Evolutionary conservation across 148 eudicot species (phyloP).

Genomic region (Diospyros lotus): DNA sequence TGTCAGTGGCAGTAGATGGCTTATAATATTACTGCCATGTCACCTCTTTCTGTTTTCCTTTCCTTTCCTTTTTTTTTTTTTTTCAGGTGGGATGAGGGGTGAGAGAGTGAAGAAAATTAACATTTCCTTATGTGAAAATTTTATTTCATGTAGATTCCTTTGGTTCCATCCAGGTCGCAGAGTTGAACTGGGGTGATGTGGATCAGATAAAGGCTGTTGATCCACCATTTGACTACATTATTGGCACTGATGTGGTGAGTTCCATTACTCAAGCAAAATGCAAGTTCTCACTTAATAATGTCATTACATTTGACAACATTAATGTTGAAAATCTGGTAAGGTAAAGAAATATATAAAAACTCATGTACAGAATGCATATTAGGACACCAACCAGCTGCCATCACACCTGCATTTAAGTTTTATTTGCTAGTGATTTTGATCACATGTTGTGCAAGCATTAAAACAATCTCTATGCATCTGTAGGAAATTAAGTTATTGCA

Average conservation of each 20-base stretch:
- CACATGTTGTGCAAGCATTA: background rate
- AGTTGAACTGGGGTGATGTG: constrained; percentile 80
- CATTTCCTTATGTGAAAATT: constrained; percentile 2
- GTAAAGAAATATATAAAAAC: no score
- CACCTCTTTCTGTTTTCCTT: no score
- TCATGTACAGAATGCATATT: no score
- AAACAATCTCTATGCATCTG: background rate
- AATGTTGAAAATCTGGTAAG: no score
- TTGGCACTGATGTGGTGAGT: constrained; percentile 97
- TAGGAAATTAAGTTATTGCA: background rate
- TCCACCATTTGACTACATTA: constrained; percentile 82
- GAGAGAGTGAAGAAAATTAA: background rate
- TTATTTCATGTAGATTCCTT: constrained; percentile 48
- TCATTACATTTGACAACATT: no score
- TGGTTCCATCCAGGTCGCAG: constrained; percentile 74
- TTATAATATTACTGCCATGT: no score
- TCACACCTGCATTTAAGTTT: background rate
- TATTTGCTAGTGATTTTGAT: background rate
- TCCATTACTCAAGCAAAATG: background rate
- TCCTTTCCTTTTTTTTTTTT: no score
- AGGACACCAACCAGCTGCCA: no score
- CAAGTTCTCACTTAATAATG: background rate
- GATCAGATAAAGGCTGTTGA: constrained; percentile 75
- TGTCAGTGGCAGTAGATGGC: no score
- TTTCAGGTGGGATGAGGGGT: no score